A percentile compares a stretch with the other conserved stretches of the same genome.
These are phyloP conservation scores for Cystobasidium slooffiae DNA, from an alignment of 1,284 basidiomycete species.

Conservation along the genomic window DNA sequence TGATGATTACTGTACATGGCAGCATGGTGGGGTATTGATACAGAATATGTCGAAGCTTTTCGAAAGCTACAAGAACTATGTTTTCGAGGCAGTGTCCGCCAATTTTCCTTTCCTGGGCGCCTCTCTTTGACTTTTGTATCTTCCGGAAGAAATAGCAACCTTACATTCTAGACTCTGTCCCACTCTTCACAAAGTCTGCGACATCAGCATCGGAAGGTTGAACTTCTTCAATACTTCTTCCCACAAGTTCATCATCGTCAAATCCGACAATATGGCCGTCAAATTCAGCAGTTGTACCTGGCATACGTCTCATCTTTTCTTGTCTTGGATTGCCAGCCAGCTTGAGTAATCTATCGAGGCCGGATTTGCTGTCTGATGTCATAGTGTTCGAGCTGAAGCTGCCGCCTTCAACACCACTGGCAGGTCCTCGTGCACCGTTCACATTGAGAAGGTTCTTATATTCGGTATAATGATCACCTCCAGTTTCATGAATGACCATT, in stretches of 20 bases:
- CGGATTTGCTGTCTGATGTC: slow-evolving; percentile 4
- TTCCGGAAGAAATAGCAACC: background rate
- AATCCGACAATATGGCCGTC: slow-evolving; percentile 15
- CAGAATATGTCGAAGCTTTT: too few species aligned
- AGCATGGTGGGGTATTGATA: too few species aligned
- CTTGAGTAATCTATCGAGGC: slow-evolving; percentile 16
- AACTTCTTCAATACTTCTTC: slow-evolving; percentile 8
- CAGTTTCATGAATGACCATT: slow-evolving; percentile 41
- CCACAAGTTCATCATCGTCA: background rate
- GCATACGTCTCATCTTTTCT: slow-evolving; percentile 12
- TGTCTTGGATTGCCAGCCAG: slow-evolving; percentile 34
- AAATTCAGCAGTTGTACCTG: background rate
- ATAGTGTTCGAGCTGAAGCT: background rate
- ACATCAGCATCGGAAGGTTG: background rate
- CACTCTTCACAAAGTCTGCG: slow-evolving; percentile 8
- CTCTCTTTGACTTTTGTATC: background rate
- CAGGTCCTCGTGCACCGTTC: background rate
- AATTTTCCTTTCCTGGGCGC: background rate
- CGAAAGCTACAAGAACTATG: background rate
- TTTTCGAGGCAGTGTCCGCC: background rate
- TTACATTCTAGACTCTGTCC: background rate
- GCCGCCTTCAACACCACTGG: background rate
- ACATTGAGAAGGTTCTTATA: slow-evolving; percentile 24
- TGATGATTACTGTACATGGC: too few species aligned
- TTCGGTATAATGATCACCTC: slow-evolving; percentile 6